Evolutionary conservation across 2,329 filamentous ascomycete species (phyloP), one percentile per base, ranked within the genome.

Genomic region (Colletotrichum noveboracense): DNA sequence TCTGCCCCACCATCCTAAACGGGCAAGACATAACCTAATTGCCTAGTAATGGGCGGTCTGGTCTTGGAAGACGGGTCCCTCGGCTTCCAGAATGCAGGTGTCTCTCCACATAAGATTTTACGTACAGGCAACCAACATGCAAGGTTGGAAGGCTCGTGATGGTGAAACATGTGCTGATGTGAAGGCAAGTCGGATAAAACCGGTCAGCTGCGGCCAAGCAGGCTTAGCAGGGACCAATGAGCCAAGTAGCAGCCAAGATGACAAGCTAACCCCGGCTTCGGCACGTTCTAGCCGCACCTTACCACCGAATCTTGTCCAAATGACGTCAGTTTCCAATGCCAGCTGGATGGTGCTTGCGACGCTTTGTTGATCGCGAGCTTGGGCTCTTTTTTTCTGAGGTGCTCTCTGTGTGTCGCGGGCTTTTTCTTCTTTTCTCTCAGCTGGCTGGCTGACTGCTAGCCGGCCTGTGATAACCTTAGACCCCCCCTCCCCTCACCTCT

Each of bases 61-160:
- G 43, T 52, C 43, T 52, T 52, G 43, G 43, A 52, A 52, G 43
- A 32, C 66, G 66, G 66, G 30, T 3, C 52, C 66, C 66, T 68
- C 66, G 66, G 66, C 52, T 60, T 38, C 28, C 66, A 38, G 52
- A 32, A 65, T 38, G 28, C 52, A 28, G 38, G 34, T 24, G n/a
- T 30, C 36, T 36, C 24, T 28, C 61, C 68, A 66, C 36, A 66
- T 55, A 16, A 58, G 52, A 43, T 52, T 70, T 62, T 64, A 75
- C 73, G 69, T 75, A 64, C 62, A 30, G 18, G 24, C 32, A 36
- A 43, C 28, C 21, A 69, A 61, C 32, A 70, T 43, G 48, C 68
- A 71, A 58, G 30, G 71, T 60, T 70, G 71, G 56, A 72, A 74
- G 65, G 74, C 58, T 76, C 58, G 70, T 60, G 74, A 69, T 69